Evolutionary conservation across 352 stramenopile species (phyloP).

Genomic region (Pythium sp.): DNA sequence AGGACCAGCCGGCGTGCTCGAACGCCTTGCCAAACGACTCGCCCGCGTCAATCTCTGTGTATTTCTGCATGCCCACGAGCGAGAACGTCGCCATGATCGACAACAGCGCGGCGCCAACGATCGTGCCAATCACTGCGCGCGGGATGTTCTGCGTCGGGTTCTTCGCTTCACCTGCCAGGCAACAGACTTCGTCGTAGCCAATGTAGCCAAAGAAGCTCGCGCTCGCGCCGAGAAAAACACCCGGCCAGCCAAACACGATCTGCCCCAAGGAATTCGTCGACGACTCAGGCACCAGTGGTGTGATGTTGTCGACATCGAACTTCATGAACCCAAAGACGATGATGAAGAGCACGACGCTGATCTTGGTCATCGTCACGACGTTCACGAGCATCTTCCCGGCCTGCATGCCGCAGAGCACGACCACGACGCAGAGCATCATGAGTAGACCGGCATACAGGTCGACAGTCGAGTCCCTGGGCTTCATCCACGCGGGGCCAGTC

Average conservation of each 20-base stretch:
- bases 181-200: conserved; percentile 96
- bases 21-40: conserved; percentile 79
- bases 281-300: conserved; percentile 73
- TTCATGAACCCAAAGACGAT: conserved; percentile 84
- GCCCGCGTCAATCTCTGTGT: conserved; percentile 70
- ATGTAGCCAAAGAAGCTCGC: conserved; percentile 97
- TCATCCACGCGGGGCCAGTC: conserved; percentile 57
- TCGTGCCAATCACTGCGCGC: conserved; percentile 86
- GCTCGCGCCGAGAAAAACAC: conserved; percentile 87
- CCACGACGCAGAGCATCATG: conserved; percentile 52
- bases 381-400: conserved; percentile 88
- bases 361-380: conserved; percentile 89
- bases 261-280: conserved; percentile 27
- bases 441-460: conserved; percentile 80
- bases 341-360: conserved; percentile 92
- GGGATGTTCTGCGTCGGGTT: conserved; percentile 87
- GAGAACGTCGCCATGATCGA: conserved; percentile 88
- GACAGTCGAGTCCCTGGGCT: conserved; percentile 50
- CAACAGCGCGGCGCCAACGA: conserved; percentile 78
- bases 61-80: conserved; percentile 92
- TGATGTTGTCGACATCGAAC: conserved; percentile 80
- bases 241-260: conserved; percentile 62
- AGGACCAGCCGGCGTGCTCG: conserved; percentile 48
- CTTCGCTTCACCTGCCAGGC: conserved; percentile 87
- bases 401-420: conserved; percentile 86